Evolutionary conservation across 176 grass and related monocot genomes (phyloP), one percentile per base, ranked within the genome.

Genomic region (Pharus latifolius): DNA sequence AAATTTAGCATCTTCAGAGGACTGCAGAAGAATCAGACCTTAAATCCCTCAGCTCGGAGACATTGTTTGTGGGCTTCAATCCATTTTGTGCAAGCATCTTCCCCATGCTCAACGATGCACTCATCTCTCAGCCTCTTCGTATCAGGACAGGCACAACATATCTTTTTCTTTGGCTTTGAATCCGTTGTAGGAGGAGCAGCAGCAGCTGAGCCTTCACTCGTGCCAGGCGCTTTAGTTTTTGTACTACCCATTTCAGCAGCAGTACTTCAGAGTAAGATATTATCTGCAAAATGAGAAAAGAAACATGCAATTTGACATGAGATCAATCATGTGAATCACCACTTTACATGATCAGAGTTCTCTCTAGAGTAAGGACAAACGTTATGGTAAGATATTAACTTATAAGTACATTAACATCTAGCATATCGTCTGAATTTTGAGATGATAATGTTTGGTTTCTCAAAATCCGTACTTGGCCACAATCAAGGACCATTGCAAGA

Each of bases 81-180:
- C 89, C 89, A 88, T 34, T 88, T 92, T 6, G 49, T 56, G 54
- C 89, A 88, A 0, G 81, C 74, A 47, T 49, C 52, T 22, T 92
- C 89, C 0, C 89, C 89, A 4, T 92, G 71, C 53, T 88, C 70
- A 3, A 92, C 78, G 12, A 92, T 29, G 65, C 89, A 88, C 62
- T 88, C 85, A 38, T 98, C 95, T 49, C 90, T 83, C 56, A 91
- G 70, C 72, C 77, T 84, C 82, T 93, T 98, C 4, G 95, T 98
- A 38, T 98, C 94, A 3, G 94, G 94, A 70, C 94, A 91, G 2
- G 87, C 89, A 17, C 94, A 93, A 41, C 94, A 91, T 25, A 91
- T 93, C 89, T 93, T 98, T 78, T 90, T 97, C 73, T 81, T 98
- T 23, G 89, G 89, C 82, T 85, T 90, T 1, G 70, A 28, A 49